Evolutionary conservation across 2,329 filamentous ascomycete species (phyloP), one percentile per base, ranked within the genome.

Genomic region (Fusarium palustre): DNA sequence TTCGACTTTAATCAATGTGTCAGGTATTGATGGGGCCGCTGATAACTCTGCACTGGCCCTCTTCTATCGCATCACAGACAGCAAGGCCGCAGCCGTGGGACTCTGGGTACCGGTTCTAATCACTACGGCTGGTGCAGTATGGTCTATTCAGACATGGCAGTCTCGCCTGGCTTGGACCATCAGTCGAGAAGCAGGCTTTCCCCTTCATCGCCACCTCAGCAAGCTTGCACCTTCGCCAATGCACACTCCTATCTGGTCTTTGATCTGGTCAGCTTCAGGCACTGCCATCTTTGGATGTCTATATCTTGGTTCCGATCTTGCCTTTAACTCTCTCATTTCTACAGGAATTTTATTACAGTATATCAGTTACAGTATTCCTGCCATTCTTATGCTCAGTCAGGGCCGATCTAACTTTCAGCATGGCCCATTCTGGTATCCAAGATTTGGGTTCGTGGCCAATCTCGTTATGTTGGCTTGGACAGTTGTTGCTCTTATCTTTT

Each of bases 61-160:
- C 1, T 61, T 61, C 18, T 50, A 50, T 20, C 56, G 39, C 4
- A 59, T 61, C 11, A 60, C 45, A 8, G 30, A 33, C 1, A 61
- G 45, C 7, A 60, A 60, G 22, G 55, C 55, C 0, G 22, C 55
- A 3, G 58, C 58, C 13, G 25, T 61, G 7, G 55, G 55, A 2
- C 28, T 61, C 8, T 61, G 58, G 43, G 12, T 60, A 15, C 45
- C 55, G 2, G 58, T 61, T 18, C 18, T 53, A 5, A 53, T 53
- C 20, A 60, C 38, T 0, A 43, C 45, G 1, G 45, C 38, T 12
- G 45, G 55, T 4, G 58, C 58, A 5, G 58, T 61, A 9, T 60
- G 58, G 55, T 61, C 58, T 2, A 52, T 52, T 18, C 58, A 53
- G 18, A 61, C 58, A 4, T 61, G 38, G 55, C 45, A 61, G 18